Evolutionary conservation across 2,329 filamentous ascomycete species (phyloP).

Genomic region (Aureobasidium leucospermi): DNA sequence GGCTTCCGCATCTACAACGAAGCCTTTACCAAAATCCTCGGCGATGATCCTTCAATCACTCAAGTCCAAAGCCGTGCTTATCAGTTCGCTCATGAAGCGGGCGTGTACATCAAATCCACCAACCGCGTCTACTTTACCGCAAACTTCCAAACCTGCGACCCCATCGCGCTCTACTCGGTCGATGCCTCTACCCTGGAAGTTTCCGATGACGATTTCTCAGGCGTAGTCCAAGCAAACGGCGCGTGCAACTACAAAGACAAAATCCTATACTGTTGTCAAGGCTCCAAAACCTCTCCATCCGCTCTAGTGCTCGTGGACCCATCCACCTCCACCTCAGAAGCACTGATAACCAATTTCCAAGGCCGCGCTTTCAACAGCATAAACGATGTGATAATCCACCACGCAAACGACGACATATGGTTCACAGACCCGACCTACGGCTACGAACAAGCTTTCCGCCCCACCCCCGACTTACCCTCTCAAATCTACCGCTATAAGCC

Average conservation of each 20-base stretch:
- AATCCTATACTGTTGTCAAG: slow-evolving; percentile 19
- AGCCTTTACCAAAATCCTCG: background rate
- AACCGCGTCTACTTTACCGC: slow-evolving; percentile 30
- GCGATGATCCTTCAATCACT: background rate
- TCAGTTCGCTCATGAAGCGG: slow-evolving; percentile 27
- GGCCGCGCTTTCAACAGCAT: slow-evolving; percentile 55
- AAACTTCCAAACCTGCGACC: slow-evolving; percentile 21
- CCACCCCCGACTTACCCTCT: slow-evolving; percentile 44
- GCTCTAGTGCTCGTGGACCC: slow-evolving; percentile 17
- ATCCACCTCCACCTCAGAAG: background rate
- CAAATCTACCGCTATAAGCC: slow-evolving; percentile 54
- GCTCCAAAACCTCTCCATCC: slow-evolving; percentile 16
- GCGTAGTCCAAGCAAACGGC: slow-evolving; percentile 18
- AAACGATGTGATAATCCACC: slow-evolving; percentile 50
- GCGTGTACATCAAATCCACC: slow-evolving; percentile 19
- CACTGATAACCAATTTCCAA: slow-evolving; percentile 50
- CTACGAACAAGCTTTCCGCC: slow-evolving; percentile 51
- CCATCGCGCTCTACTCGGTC: slow-evolving; percentile 20
- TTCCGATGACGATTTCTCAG: slow-evolving; percentile 4
- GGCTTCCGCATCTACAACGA: slow-evolving; percentile 10
- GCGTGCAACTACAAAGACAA: slow-evolving; percentile 19
- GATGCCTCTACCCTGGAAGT: slow-evolving; percentile 18
- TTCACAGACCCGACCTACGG: slow-evolving; percentile 59
- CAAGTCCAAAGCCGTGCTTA: slow-evolving; percentile 11
- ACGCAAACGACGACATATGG: slow-evolving; percentile 50